Evolutionary conservation across 768 basidiomycete genomes (phyloP).

Genomic region (Panaeolus papilionaceus): DNA sequence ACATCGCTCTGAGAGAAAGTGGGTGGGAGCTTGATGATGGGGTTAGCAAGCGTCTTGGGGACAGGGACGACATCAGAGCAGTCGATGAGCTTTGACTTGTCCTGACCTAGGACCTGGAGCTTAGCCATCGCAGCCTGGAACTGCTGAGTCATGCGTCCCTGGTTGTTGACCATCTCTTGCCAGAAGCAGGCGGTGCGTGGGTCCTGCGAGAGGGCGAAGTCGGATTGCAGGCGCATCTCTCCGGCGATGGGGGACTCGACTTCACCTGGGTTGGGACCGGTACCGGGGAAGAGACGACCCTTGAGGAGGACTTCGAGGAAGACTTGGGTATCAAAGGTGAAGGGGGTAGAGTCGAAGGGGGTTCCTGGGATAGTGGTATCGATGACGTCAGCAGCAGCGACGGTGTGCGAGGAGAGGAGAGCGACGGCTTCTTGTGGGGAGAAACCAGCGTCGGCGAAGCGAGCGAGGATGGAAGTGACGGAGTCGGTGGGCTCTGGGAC

Average conservation of each 20-base stretch:
- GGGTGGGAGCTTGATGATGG: constrained; percentile 24
- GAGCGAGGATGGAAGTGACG: constrained; percentile 32
- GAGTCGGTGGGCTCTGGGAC: constrained; percentile 26
- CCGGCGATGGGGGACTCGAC: constrained; percentile 30
- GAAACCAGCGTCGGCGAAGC: constrained; percentile 38
- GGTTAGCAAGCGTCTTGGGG: constrained; percentile 19
- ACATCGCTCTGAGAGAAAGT: constrained; percentile 24
- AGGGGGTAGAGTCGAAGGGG: constrained; percentile 40
- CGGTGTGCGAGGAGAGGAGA: constrained; percentile 35
- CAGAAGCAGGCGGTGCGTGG: constrained; percentile 33
- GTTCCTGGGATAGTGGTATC: constrained; percentile 34
- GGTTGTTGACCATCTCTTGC: constrained; percentile 32
- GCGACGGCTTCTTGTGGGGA: constrained; percentile 32
- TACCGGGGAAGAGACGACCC: constrained; percentile 28
- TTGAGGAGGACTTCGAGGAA: constrained; percentile 43
- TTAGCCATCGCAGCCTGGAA: constrained; percentile 41
- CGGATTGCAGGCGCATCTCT: constrained; percentile 33
- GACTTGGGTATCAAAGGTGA: constrained; percentile 40
- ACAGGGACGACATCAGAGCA: constrained; percentile 39
- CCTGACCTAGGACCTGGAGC: constrained; percentile 37
- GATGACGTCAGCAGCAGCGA: constrained; percentile 36
- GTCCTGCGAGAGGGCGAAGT: constrained; percentile 32
- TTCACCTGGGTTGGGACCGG: constrained; percentile 29
- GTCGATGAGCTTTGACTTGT: constrained; percentile 34
- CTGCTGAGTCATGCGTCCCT: constrained; percentile 25